Conservation (phyloP, 768 basidiomycete species). For the Suillus decipiens region DNA sequence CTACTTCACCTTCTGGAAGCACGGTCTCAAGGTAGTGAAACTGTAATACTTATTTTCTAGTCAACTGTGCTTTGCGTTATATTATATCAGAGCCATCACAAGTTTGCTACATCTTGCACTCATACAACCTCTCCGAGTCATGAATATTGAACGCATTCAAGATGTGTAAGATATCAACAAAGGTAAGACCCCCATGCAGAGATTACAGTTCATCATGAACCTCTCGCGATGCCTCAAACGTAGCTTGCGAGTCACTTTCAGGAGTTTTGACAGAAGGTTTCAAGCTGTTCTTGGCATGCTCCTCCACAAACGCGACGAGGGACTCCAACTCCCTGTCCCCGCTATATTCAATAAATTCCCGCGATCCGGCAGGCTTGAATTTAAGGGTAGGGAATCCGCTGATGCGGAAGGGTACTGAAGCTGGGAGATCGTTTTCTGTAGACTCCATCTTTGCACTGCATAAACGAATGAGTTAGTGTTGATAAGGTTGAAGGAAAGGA, state of each 20-base stretch:
- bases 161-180: not conserved
- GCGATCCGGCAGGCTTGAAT: conserved; percentile 88
- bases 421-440: conserved; percentile 93
- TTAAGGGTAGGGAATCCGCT: conserved; percentile 93
- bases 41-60: conserved; percentile 40
- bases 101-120: not conserved
- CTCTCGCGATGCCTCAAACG: conserved; percentile 28
- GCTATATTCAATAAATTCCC: conserved; percentile 89
- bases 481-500: conserved; percentile 7
- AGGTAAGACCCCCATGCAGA: conserved; percentile 4
- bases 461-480: conserved; percentile 14
- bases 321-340: conserved; percentile 90
- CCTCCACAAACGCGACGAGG: conserved; percentile 80
- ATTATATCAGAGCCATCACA: conserved; percentile 9
- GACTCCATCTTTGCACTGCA: conserved; percentile 93
- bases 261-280: conserved; percentile 35
- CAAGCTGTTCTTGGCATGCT: conserved; percentile 75
- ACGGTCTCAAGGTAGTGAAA: conserved; percentile 85
- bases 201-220: conserved; percentile 30
- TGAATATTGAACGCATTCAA: not conserved
- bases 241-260: conserved; percentile 26
- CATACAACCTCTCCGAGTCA: not conserved
- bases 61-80: conserved; percentile 8
- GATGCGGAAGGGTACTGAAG: conserved; percentile 84
- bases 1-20: conserved; percentile 95